phyloP scores from a whole-genome alignment of 2,329 filamentous ascomycete genomes.

The Sporothrix inflata region DNA sequence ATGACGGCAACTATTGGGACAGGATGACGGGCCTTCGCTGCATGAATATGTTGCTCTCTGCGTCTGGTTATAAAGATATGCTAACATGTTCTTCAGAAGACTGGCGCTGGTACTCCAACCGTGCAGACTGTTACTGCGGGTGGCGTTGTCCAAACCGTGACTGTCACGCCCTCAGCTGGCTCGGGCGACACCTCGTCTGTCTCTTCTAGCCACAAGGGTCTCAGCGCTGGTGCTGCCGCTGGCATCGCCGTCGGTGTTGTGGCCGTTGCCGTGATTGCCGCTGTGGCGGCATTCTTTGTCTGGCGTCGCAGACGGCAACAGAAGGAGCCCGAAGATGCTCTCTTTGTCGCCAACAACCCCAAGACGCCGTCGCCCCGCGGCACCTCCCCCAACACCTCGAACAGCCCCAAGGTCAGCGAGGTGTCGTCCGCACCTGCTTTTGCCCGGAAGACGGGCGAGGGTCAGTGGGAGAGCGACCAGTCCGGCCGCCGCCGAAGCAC shows the following conservation, averaged over 20 bases:
- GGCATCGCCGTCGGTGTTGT: constrained; percentile 58
- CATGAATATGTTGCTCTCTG: background rate
- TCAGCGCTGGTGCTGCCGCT: constrained; percentile 54
- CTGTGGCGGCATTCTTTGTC: constrained; percentile 46
- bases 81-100: constrained; percentile 23
- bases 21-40: background rate
- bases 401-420: constrained; percentile 48
- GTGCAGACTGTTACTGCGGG: constrained; percentile 59
- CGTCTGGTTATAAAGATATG: background rate
- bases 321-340: constrained; percentile 48
- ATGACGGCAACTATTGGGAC: constrained; percentile 7
- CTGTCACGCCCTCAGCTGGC: constrained; percentile 49
- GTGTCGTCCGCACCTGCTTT: constrained; percentile 34
- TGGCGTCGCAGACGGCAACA: constrained; percentile 46
- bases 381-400: constrained; percentile 55
- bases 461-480: constrained; percentile 43
- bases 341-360: constrained; percentile 43
- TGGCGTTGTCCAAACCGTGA: constrained; percentile 59
- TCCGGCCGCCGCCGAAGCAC: constrained; percentile 52
- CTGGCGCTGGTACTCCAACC: constrained; percentile 34
- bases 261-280: constrained; percentile 36
- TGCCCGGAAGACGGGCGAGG: constrained; percentile 22
- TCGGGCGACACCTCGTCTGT: constrained; percentile 9
- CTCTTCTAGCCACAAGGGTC: constrained; percentile 37
- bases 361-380: constrained; percentile 50